phyloP scores from a whole-genome alignment of 306 rosid genomes.

The Pachyrhizus erosus region DNA sequence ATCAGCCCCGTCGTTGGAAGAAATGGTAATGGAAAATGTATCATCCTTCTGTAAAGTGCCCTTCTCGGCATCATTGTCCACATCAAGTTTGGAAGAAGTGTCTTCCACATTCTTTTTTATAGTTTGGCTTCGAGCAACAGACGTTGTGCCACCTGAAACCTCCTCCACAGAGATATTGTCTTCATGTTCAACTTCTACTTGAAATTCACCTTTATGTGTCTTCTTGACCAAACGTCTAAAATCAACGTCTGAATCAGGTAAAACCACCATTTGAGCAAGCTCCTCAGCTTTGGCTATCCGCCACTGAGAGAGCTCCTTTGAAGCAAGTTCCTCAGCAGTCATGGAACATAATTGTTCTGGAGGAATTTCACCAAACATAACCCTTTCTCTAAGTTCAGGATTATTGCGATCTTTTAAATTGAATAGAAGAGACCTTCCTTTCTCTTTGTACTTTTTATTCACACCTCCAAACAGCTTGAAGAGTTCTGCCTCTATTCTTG shows the following conservation, averaged over 20 bases:
- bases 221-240: constrained; percentile 88
- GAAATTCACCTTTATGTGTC: constrained; percentile 96
- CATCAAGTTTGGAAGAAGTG: constrained; percentile 48
- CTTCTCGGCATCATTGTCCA: constrained; percentile 47
- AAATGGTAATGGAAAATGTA: constrained; percentile 58
- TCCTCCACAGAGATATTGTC: constrained; percentile 65
- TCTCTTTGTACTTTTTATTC: constrained; percentile 98
- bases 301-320: constrained; percentile 98
- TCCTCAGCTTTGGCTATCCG: constrained; percentile 99
- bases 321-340: constrained; percentile 99
- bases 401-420: constrained; percentile 94
- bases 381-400: constrained; percentile 93
- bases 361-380: constrained; percentile 80
- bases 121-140: constrained; percentile 48
- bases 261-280: constrained; percentile 92
- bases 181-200: constrained; percentile 90
- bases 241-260: constrained; percentile 88
- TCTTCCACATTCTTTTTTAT: constrained; percentile 52
- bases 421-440: constrained; percentile 96
- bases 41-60: constrained; percentile 47
- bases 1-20: constrained; percentile 71
- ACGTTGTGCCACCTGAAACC: constrained; percentile 64
- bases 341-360: constrained; percentile 88
- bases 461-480: constrained; percentile 96
- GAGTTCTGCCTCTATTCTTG: constrained; percentile 77